Percentiles rank a stretch among this genome's conserved stretches.
These are phyloP conservation scores for Fusarium sp. DNA, from an alignment of 2,329 filamentous ascomycete genomes.

Conservation along the genomic window DNA sequence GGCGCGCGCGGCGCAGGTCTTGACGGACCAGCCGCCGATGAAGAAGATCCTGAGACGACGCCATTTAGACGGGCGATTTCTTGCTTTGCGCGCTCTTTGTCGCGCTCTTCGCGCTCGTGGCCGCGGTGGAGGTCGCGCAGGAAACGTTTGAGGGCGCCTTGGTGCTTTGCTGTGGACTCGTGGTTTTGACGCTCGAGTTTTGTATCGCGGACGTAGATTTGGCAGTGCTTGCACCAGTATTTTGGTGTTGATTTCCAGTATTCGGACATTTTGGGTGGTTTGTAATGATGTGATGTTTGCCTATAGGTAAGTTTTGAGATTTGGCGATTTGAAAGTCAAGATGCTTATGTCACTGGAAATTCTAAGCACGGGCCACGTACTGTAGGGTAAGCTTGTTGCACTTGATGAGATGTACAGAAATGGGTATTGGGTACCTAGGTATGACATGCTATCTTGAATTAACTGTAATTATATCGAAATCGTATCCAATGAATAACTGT, in stretches of 20 bases:
- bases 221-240: slow-evolving; percentile 99
- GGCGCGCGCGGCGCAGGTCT: slow-evolving; percentile 9
- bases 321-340: not conserved
- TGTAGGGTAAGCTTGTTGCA: slow-evolving; percentile 16
- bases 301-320: not conserved
- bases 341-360: slow-evolving; percentile 32
- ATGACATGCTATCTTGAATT: too few relatives aligned
- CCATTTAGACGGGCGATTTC: slow-evolving; percentile 90
- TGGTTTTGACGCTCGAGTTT: slow-evolving; percentile 90
- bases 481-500: too few relatives aligned
- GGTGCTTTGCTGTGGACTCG: slow-evolving; percentile 86
- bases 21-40: slow-evolving; percentile 47
- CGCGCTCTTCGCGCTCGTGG: slow-evolving; percentile 82
- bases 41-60: slow-evolving; percentile 65
- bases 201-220: slow-evolving; percentile 89
- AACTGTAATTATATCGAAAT: not conserved
- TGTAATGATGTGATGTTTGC: not conserved
- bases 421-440: too few relatives aligned
- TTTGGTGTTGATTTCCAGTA: slow-evolving; percentile 99
- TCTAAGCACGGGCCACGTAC: not conserved
- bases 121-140: slow-evolving; percentile 87
- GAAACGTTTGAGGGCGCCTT: slow-evolving; percentile 87
- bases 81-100: slow-evolving; percentile 82
- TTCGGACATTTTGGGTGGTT: slow-evolving; percentile 78
- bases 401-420: not conserved